Base-by-base conservation (phyloP, 1,284 basidiomycete species). In the Termitomyces sp. region DNA sequence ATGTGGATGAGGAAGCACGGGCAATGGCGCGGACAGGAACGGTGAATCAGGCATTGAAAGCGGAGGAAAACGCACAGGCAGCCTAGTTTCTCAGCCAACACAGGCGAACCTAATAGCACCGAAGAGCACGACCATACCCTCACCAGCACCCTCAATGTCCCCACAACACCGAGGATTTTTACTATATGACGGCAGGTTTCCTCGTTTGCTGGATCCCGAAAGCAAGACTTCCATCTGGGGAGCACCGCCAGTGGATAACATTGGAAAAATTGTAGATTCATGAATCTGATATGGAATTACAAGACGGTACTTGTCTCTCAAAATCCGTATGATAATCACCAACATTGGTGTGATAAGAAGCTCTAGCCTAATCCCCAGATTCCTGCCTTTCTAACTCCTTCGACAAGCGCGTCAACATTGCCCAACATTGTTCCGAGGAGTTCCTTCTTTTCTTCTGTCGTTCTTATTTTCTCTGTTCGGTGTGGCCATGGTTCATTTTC, bases 391-490 rank as follows among this genome's bases (percentile, higher is more conserved):
- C 86, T 77, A 18, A 93, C 88, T 1, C 90, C 86, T 60, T 91
- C 88, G 3, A 94, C 88, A 8, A 93, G 76, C 44, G 88, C 85
- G 65, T 93, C 91, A 6, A 94, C 91, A 64, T 94, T 94, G 1
- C 90, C 91, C 45, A 94, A 67, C 81, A 92, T 86, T 48, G 80
- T 82, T 0, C 86, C 85, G 49, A 94, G 65, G 39, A 91, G 68
- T 64, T 84, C 81, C 69, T 89, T 93, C 74, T 94, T 94, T 72
- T 94, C 88, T 54, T 89, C 85, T 31, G 84, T 91, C 21, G 83
- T 87, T 59, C 80, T 76, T 52, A 73, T 69, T 45, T 66, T 62
- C 9, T 50, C 57, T 43, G 38, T n/a, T 9, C 38, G 33, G 24
- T 42, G 48, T 30, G 43, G 16, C 18, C 10, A 31, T 21, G 49